Base-by-base conservation (phyloP, 1,284 basidiomycete species). In the Termitomyces sp. region DNA sequence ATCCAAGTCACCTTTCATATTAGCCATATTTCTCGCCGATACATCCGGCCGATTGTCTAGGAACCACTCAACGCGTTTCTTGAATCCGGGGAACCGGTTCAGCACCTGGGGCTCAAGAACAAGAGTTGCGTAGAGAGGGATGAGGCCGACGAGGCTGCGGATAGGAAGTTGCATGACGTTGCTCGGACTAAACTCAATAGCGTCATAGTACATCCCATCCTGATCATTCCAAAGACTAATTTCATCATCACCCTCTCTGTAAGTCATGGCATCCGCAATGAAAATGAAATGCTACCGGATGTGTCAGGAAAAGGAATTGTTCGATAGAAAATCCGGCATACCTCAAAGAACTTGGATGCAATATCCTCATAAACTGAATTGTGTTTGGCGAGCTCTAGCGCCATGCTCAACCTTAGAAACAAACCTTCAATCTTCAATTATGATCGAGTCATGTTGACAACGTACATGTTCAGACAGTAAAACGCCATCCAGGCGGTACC, bases 401-500 rank as follows among this genome's bases (percentile, higher is more conserved):
- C 94, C 71, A 99, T 98, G 71, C 90, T 96, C 68, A 99, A 75
- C 91, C 90, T 93, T 53, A 2, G 1, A 10, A 33, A 8, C n/a
- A 19, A 44, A 39, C 21, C 55, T 41, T 36, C 34, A n/a, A 42
- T 38, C 28, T 38, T 19, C 7, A 28, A 47, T 13, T 24, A 52
- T 47, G 38, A 8, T 33, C 15, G 8, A 42, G 7, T 13, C 3
- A 24, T 31, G 36, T 21, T 34, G 15, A 40, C 2, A 28, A 61
- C 81, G 65, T 60, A 90, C 94, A 98, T 98, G 67, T 96, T 96
- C 58, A 98, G 74, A 63, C 88, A 92, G 70, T 96, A 99, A 77
- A 98, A 98, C 28, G 93, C 95, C 96, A 99, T 99, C 96, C 96
- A 98, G 0, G 94, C 92, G 5, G 96, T 98, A 15, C 95, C 96